A percentile compares a stretch with the other conserved stretches of the same genome.
Conservation (phyloP, 2,329 filamentous ascomycete genomes). For the Aspergillus pseudoviridinutans region DNA sequence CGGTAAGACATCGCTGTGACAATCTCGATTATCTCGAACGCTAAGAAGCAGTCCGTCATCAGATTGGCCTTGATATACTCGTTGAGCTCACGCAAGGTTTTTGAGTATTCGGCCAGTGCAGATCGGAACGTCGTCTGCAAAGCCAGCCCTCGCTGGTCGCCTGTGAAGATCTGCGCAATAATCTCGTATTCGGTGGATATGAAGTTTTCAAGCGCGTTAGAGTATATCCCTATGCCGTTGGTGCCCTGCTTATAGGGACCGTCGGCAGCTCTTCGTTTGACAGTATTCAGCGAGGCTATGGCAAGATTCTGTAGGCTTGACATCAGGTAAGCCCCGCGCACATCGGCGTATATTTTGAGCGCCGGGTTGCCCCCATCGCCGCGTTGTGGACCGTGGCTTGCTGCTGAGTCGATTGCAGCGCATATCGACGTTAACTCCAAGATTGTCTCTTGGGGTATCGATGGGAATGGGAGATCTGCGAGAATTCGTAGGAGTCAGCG, state of each 20-base stretch:
- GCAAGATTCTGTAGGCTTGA: conserved; percentile 80
- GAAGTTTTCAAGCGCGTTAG: conserved; percentile 79
- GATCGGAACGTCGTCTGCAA: conserved; percentile 75
- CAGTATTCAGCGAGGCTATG: conserved; percentile 76
- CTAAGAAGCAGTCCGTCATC: conserved; percentile 86
- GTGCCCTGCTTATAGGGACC: conserved; percentile 83
- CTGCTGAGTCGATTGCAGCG: conserved; percentile 64
- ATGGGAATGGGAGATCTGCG: conserved; percentile 68
- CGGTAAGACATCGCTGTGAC: conserved; percentile 74
- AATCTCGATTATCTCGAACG: conserved; percentile 92
- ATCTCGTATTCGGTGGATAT: conserved; percentile 88
- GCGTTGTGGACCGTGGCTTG: conserved; percentile 49
- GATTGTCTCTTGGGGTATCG: conserved; percentile 70
- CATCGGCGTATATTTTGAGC: conserved; percentile 79
- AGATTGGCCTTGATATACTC: conserved; percentile 82
- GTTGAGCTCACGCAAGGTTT: conserved; percentile 85
- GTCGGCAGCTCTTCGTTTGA: conserved; percentile 70
- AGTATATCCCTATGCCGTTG: conserved; percentile 88
- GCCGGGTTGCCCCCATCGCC: conserved; percentile 62
- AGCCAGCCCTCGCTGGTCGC: conserved; percentile 77
- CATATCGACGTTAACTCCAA: conserved; percentile 76
- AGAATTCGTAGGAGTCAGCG: conserved; percentile 27
- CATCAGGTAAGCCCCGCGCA: conserved; percentile 82
- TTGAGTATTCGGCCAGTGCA: conserved; percentile 74
- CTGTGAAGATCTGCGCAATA: conserved; percentile 78